These are phyloP conservation scores for Viola odorata DNA, from an alignment of 345 rosid genomes.

Conservation along the genomic window DNA sequence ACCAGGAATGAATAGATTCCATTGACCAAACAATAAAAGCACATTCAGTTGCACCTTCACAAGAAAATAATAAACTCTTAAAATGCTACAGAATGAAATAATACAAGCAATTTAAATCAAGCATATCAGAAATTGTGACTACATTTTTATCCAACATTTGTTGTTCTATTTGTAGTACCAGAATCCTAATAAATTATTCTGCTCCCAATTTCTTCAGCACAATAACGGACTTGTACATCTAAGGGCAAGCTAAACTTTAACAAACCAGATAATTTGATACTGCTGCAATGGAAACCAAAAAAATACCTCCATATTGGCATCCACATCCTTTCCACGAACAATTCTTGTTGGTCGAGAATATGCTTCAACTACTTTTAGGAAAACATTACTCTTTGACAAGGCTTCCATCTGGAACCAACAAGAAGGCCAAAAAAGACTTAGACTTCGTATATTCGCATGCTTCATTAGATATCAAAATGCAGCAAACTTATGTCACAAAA, in stretches of 20 bases:
- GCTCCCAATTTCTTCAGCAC: too few species aligned
- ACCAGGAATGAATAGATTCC: not conserved
- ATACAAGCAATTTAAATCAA: not conserved
- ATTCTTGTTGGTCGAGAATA: conserved; percentile 96
- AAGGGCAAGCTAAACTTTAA: too few species aligned
- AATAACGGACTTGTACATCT: too few species aligned
- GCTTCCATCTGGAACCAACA: conserved; percentile 55
- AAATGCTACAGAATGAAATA: not conserved
- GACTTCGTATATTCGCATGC: too few species aligned
- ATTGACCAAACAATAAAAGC: not conserved
- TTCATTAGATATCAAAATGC: too few species aligned
- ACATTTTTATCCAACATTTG: not conserved
- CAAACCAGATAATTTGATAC: too few species aligned
- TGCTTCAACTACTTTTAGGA: conserved; percentile 77
- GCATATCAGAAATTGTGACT: not conserved
- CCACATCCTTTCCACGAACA: conserved; percentile 78
- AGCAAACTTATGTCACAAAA: too few species aligned
- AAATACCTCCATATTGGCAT: conserved; percentile 54
- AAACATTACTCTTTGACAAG: conserved; percentile 51
- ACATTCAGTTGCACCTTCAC: not conserved
- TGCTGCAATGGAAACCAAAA: not conserved
- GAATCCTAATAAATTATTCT: too few species aligned
- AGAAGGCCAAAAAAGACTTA: too few species aligned
- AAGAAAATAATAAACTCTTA: not conserved
- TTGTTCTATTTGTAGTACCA: too few species aligned